Conservation (phyloP, 1,284 basidiomycete genomes). For the Cutaneotrichosporon cutaneum region DNA sequence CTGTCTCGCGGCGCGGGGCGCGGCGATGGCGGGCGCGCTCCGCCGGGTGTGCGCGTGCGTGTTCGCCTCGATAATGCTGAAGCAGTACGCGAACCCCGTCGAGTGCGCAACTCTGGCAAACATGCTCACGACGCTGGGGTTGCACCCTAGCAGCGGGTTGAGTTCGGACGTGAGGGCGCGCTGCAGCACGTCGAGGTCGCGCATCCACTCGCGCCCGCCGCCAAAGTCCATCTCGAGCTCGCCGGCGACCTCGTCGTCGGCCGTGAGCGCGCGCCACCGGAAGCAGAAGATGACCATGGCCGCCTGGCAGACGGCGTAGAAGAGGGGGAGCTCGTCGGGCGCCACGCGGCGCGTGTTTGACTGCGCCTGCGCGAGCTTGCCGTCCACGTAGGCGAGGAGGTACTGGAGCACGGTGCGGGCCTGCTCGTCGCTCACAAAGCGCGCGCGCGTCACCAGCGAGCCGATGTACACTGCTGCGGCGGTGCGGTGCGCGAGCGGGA, state of each 20-base stretch:
- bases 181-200: constrained; percentile 74
- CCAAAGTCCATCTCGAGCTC: constrained; percentile 53
- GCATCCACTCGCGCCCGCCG: constrained; percentile 70
- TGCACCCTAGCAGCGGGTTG: constrained; percentile 90
- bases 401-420: constrained; percentile 75
- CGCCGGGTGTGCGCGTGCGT: constrained; percentile 27
- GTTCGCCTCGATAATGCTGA: constrained; percentile 87
- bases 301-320: constrained; percentile 91
- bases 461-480: constrained; percentile 91
- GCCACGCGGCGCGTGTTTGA: constrained; percentile 22
- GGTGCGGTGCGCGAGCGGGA: constrained; percentile 58
- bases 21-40: constrained; percentile 15
- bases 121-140: constrained; percentile 83
- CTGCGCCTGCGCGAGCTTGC: constrained; percentile 71
- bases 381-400: constrained; percentile 77
- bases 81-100: constrained; percentile 92
- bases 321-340: constrained; percentile 59
- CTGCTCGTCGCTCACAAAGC: constrained; percentile 74
- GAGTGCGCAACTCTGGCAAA: constrained; percentile 92
- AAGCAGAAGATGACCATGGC: constrained; percentile 98
- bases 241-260: constrained; percentile 62
- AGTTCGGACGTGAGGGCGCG: constrained; percentile 76
- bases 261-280: constrained; percentile 67
- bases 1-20: constrained; percentile 46
- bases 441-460: constrained; percentile 86